phyloP scores from a whole-genome alignment of 805 yeast species.

The Komagataella ulmi region DNA sequence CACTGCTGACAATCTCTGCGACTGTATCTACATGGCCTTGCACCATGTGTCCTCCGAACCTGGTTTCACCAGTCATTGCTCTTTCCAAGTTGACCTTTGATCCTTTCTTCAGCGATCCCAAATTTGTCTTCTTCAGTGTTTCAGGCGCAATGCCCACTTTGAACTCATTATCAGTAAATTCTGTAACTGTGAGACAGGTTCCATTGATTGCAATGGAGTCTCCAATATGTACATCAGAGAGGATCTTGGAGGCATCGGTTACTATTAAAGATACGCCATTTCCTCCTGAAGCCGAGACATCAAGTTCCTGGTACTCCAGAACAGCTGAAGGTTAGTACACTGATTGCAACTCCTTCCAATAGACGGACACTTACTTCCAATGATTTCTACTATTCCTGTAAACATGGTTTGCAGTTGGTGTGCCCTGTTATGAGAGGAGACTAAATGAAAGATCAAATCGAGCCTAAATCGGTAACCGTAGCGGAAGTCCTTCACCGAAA shows the following conservation, averaged over 20 bases:
- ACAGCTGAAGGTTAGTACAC: constrained; percentile 21
- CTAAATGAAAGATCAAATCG: background rate
- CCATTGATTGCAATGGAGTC: constrained; percentile 91
- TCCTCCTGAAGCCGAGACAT: constrained; percentile 43
- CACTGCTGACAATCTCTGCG: constrained; percentile 44
- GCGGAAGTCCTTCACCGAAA: background rate
- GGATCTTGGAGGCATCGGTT: constrained; percentile 43
- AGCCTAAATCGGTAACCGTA: background rate
- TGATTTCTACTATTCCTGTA: constrained; percentile 83
- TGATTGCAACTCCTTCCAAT: background rate
- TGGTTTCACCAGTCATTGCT: constrained; percentile 66
- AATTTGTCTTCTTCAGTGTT: constrained; percentile 68
- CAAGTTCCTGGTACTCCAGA: constrained; percentile 28
- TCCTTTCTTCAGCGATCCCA: constrained; percentile 48
- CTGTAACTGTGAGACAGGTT: constrained; percentile 84
- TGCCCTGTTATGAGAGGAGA: background rate
- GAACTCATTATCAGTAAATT: constrained; percentile 45
- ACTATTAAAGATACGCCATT: constrained; percentile 65
- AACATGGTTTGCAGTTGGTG: constrained; percentile 43
- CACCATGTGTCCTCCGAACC: constrained; percentile 95
- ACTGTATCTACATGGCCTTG: constrained; percentile 96
- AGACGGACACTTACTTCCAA: constrained; percentile 37
- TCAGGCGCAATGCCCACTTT: constrained; percentile 92
- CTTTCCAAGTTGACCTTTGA: constrained; percentile 77
- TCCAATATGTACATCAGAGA: constrained; percentile 79